A percentile compares a stretch with the other conserved stretches of the same genome.
Conservation (phyloP, 805 yeast species). For the Wickerhamiella shivajii region DNA sequence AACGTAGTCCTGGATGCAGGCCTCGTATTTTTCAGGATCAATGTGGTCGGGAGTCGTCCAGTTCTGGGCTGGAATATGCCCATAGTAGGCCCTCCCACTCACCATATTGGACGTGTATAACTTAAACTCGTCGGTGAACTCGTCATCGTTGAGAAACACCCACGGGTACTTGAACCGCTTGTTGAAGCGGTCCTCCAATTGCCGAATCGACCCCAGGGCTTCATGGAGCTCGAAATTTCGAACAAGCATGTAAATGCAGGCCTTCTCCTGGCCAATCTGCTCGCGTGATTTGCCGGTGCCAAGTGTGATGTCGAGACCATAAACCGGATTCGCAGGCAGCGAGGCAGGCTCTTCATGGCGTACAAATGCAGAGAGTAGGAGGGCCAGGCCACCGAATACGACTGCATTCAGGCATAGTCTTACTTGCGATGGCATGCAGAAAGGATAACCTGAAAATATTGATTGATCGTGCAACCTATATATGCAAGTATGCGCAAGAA, state of each 20-base stretch:
- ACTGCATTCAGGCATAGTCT: too few species aligned
- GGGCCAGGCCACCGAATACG: too few species aligned
- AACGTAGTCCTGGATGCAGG: constrained; percentile 31
- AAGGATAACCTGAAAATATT: too few species aligned
- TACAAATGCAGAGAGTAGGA: too few species aligned
- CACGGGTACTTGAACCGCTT: constrained; percentile 72
- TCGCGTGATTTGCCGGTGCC: constrained; percentile 18
- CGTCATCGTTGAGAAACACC: constrained; percentile 86
- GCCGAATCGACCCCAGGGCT: constrained; percentile 62
- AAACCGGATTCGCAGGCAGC: too few species aligned
- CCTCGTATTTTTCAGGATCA: constrained; percentile 40
- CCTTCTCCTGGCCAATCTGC: constrained; percentile 51
- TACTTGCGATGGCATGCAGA: too few species aligned
- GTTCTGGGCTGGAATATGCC: constrained; percentile 62
- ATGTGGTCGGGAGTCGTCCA: constrained; percentile 72
- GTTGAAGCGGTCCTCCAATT: constrained; percentile 87
- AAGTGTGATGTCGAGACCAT: constrained; percentile 17
- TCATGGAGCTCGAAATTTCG: constrained; percentile 66
- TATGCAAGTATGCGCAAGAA: too few species aligned
- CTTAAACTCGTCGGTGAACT: constrained; percentile 70
- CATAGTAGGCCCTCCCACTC: constrained; percentile 68
- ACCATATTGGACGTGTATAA: constrained; percentile 48
- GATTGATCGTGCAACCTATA: too few species aligned
- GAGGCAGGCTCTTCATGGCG: too few species aligned
- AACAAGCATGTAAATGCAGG: constrained; percentile 76